These are phyloP conservation scores for Candida tammaniensis DNA, from an alignment of 805 yeast species.

Conservation along the genomic window DNA sequence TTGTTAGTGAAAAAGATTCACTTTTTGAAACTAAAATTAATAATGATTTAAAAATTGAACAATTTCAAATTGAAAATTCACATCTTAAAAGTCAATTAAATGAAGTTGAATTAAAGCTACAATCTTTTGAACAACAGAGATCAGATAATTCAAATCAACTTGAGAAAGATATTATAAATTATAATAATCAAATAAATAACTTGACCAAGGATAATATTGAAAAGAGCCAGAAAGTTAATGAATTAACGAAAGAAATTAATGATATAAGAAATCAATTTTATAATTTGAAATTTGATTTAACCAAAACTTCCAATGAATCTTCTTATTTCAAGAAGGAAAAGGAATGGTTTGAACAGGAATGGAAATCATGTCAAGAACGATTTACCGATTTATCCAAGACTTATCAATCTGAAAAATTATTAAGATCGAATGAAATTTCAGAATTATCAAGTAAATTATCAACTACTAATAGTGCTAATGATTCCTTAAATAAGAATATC, in stretches of 20 bases:
- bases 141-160: constrained; percentile 10
- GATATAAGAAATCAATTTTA: constrained; percentile 37
- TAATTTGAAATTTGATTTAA: constrained; percentile 30
- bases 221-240: constrained; percentile 31
- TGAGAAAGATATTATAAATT: constrained; percentile 24
- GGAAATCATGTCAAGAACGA: constrained; percentile 31
- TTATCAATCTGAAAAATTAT: constrained; percentile 35
- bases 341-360: constrained; percentile 39
- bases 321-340: constrained; percentile 33
- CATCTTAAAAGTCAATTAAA: constrained; percentile 15
- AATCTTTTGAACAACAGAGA: constrained; percentile 9
- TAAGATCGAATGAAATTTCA: constrained; percentile 26
- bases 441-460: constrained; percentile 24
- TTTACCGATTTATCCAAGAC: constrained; percentile 37
- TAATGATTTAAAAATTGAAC: constrained; percentile 11
- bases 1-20: constrained; percentile 21
- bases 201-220: constrained; percentile 35
- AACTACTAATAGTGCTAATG: constrained; percentile 33
- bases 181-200: constrained; percentile 25
- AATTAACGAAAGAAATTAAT: constrained; percentile 34
- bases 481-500: constrained; percentile 37
- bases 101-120: constrained; percentile 15
- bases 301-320: constrained; percentile 34
- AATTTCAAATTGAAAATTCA: constrained; percentile 15
- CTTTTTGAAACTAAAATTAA: constrained; percentile 19